Evolutionary conservation across 2,329 filamentous ascomycete species (phyloP).

Genomic region (Fusarium robinianum): DNA sequence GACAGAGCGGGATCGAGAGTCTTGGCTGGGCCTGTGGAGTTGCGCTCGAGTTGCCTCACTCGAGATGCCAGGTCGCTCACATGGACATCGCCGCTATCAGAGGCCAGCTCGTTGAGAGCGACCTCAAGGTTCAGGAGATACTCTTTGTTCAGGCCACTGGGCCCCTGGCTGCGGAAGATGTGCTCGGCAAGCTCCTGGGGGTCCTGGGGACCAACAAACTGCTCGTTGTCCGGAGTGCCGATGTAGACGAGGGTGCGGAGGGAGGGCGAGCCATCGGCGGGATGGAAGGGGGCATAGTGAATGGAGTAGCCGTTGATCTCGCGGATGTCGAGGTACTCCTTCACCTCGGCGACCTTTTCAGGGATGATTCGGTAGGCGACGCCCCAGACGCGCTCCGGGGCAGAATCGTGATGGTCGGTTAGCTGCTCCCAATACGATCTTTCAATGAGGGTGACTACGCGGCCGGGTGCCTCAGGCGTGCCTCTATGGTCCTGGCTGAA

Average conservation of each 20-base stretch:
- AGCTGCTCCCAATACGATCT: conserved; percentile 80
- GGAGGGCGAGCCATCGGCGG: conserved; percentile 44
- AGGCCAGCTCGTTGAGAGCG: conserved; percentile 72
- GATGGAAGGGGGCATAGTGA: conserved; percentile 83
- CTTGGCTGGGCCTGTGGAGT: conserved; percentile 14
- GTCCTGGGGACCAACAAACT: conserved; percentile 86
- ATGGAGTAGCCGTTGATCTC: conserved; percentile 98
- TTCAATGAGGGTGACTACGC: conserved; percentile 92
- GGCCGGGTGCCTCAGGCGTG: conserved; percentile 82
- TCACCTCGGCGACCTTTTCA: conserved; percentile 76
- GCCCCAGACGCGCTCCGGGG: conserved; percentile 78
- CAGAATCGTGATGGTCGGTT: conserved; percentile 66
- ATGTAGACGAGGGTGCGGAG: conserved; percentile 82
- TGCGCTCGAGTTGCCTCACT: conserved; percentile 62
- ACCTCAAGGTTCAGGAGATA: conserved; percentile 83
- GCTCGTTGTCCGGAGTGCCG: conserved; percentile 87
- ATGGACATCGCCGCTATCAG: conserved; percentile 81
- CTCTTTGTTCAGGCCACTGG: conserved; percentile 87
- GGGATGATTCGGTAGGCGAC: conserved; percentile 84
- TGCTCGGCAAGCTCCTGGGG: conserved; percentile 77
- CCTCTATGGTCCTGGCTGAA: conserved; percentile 90
- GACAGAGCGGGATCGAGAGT: conserved; percentile 13
- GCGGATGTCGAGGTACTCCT: conserved; percentile 89
- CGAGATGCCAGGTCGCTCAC: conserved; percentile 78
- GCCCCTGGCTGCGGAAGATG: conserved; percentile 76